Base-by-base conservation (phyloP, 371 early-diverging fungal genomes). In the Thermomucor indicae-seudaticae region DNA sequence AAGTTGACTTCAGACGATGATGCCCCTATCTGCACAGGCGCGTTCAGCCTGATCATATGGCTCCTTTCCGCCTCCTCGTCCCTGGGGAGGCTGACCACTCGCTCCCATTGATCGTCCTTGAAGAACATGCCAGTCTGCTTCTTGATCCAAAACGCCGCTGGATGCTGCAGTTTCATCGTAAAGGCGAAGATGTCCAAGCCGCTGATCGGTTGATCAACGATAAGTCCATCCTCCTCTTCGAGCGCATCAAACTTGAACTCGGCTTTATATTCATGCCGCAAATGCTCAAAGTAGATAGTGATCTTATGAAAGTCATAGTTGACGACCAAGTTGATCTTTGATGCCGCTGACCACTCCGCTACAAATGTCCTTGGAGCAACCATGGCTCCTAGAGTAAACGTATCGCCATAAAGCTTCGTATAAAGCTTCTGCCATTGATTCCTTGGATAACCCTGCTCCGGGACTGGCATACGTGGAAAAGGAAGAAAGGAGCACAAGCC, bases 301-400 rank as follows among this genome's bases (percentile, higher is more conserved):
- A 67, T 32, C 6, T 51, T 51, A 2, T 51, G 58, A 2, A 59
- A 49, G 12, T 49, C 30, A 16, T 58, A 43, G 29, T 70, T 59
- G 38, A 70, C 43, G 12, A 58, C 52, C 35, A 66, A 53, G 12
- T 41, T 52, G 30, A 70, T 58, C 24, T 60, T 45, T 14, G 53
- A 38, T 6, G 23, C 12, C 1, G 62, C 62, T 1, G 19, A n/a
- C 64, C 67, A 70, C 45, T 67, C 65, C 20, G 53, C 55, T 27
- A 57, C 45, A 46, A 61, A 67, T 1, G 46, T 43, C 2, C 27
- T 34, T 3, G 54, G 54, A 0, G 49, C 39, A 1, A 40, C 29
- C 24, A 67, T 46, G 2, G 55, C 53, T 0, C 71, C 71, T 23
- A 70, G 43, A 28, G 53, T 45, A 23, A 43, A 12, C 19, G 23